Evolutionary conservation across 2,329 filamentous ascomycete species (phyloP).

Genomic region (Triangularia setosa): DNA sequence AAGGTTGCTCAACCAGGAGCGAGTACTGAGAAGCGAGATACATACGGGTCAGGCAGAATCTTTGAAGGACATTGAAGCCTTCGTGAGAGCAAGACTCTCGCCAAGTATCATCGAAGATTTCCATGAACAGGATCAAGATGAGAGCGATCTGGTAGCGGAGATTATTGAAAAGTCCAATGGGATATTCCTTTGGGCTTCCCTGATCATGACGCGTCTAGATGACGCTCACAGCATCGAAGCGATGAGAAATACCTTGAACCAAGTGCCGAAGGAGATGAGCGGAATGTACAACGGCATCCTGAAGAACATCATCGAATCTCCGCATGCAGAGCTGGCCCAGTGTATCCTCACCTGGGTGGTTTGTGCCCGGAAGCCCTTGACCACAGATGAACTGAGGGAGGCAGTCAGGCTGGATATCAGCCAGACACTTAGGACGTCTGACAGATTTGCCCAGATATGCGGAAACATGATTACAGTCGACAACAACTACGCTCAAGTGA

Average conservation of each 20-base stretch:
- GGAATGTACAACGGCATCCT: slow-evolving; percentile 25
- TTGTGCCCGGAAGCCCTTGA: slow-evolving; percentile 34
- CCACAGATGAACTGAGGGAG: slow-evolving; percentile 32
- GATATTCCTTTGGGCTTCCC: slow-evolving; percentile 27
- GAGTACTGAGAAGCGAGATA: slow-evolving; percentile 14
- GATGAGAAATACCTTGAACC: slow-evolving; percentile 21
- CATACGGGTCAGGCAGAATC: slow-evolving; percentile 21
- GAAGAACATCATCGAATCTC: slow-evolving; percentile 22
- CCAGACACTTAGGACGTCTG: slow-evolving; percentile 29
- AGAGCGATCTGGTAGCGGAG: slow-evolving; percentile 15
- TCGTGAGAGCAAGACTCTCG: slow-evolving; percentile 16
- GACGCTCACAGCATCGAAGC: slow-evolving; percentile 25
- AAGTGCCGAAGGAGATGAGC: slow-evolving; percentile 26
- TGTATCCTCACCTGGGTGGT: slow-evolving; percentile 36
- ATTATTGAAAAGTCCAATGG: slow-evolving; percentile 26
- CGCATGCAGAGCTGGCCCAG: slow-evolving; percentile 29
- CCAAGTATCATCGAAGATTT: slow-evolving; percentile 20
- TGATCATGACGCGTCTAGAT: slow-evolving; percentile 22
- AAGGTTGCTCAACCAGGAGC: slow-evolving; percentile 20
- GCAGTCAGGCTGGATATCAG: slow-evolving; percentile 35
- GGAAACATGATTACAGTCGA: slow-evolving; percentile 38
- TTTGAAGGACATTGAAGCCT: slow-evolving; percentile 22
- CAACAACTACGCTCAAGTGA: slow-evolving; percentile 32
- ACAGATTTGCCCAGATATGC: slow-evolving; percentile 21
- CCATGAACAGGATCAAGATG: slow-evolving; percentile 5